These are phyloP conservation scores for Trichocomaceae sp. DNA, from an alignment of 2,329 filamentous ascomycete genomes.

Conservation along the genomic window DNA sequence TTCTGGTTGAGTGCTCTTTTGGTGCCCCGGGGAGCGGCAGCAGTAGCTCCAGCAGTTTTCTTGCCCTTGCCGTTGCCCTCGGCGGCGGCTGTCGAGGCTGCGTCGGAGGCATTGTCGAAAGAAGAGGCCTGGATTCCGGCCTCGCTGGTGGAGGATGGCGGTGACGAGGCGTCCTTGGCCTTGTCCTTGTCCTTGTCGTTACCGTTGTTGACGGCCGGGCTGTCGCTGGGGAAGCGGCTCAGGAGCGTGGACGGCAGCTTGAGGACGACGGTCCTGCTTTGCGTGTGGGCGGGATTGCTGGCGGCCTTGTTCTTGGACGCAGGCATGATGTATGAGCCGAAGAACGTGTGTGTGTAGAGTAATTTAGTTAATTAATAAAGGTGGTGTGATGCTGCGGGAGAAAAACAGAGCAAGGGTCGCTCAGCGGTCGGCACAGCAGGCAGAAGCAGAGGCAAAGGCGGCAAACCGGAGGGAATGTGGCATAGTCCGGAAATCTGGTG, in stretches of 20 bases:
- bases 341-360: neutral
- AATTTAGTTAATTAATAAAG: conserved; percentile 14
- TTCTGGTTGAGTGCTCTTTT: conserved; percentile 51
- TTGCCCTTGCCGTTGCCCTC: neutral
- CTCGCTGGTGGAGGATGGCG: conserved; percentile 32
- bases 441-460: conserved; percentile 14
- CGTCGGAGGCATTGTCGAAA: conserved; percentile 37
- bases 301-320: conserved; percentile 28
- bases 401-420: conserved; percentile 13
- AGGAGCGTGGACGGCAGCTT: conserved; percentile 33
- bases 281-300: conserved; percentile 13
- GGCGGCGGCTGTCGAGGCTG: conserved; percentile 25
- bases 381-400: conserved; percentile 14
- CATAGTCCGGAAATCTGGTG: conserved; percentile 21
- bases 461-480: conserved; percentile 20
- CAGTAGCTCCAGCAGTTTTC: conserved; percentile 47
- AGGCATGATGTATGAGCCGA: conserved; percentile 17
- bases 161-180: conserved; percentile 17
- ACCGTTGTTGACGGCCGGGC: conserved; percentile 19
- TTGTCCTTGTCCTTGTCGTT: conserved; percentile 16
- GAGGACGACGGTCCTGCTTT: conserved; percentile 30
- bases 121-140: conserved; percentile 31
- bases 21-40: conserved; percentile 59
- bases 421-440: conserved; percentile 24
- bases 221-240: conserved; percentile 26